phyloP scores from a whole-genome alignment of 2,329 filamentous ascomycete genomes.

The Pleurostoma richardsiae region DNA sequence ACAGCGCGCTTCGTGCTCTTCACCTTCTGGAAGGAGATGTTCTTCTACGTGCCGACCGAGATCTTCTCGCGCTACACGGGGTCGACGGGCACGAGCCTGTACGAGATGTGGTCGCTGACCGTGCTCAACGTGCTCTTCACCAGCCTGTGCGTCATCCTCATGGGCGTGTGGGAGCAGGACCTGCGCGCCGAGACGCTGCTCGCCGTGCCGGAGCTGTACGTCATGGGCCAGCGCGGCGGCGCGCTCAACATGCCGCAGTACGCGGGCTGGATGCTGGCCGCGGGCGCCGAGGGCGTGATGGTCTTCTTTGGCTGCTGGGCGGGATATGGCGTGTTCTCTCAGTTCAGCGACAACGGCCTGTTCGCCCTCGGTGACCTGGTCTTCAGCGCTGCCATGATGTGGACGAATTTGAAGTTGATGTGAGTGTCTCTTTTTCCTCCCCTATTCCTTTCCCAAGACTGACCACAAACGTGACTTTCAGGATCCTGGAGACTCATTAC shows the following conservation, averaged over 20 bases:
- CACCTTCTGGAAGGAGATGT: constrained; percentile 85
- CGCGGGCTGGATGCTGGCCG: constrained; percentile 72
- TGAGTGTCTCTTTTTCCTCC: constrained; percentile 31
- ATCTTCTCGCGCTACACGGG: constrained; percentile 79
- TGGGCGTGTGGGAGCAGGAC: constrained; percentile 91
- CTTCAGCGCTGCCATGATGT: constrained; percentile 64
- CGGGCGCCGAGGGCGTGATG: constrained; percentile 65
- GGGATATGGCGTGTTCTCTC: constrained; percentile 37
- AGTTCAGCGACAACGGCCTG: constrained; percentile 56
- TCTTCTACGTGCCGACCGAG: constrained; percentile 82
- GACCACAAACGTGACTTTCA: constrained; percentile 22
- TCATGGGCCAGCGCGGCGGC: constrained; percentile 66
- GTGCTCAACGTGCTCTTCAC: constrained; percentile 96
- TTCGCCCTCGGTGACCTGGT: constrained; percentile 70
- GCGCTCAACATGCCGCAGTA: constrained; percentile 75
- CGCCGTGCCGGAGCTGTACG: constrained; percentile 89
- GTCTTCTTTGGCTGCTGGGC: constrained; percentile 61
- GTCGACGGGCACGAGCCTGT: constrained; percentile 86
- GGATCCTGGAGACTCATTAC: constrained; percentile 72
- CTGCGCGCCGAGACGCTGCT: constrained; percentile 76
- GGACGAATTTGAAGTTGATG: constrained; percentile 75
- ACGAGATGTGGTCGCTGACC: constrained; percentile 80
- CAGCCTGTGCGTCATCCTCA: constrained; percentile 79
- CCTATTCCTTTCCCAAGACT: not conserved
- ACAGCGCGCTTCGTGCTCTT: constrained; percentile 85